Evolutionary conservation across 2,329 filamentous ascomycete species (phyloP).

Genomic region (Arachnomyces sp.): DNA sequence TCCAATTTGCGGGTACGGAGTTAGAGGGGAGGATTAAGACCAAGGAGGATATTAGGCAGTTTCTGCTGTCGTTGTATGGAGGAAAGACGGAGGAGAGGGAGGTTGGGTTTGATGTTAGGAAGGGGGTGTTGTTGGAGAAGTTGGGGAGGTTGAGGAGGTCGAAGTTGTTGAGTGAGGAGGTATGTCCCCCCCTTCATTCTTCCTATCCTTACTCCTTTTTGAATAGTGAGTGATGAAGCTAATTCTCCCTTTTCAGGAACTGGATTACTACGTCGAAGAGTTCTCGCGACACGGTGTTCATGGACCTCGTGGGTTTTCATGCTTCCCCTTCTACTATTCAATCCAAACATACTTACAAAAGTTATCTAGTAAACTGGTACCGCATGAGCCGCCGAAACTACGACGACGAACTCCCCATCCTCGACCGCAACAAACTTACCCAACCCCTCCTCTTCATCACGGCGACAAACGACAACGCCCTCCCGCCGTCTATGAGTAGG

Average conservation of each 20-base stretch:
- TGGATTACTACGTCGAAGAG: constrained; percentile 69
- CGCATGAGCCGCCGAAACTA: constrained; percentile 64
- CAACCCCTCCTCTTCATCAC: constrained; percentile 68
- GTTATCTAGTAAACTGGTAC: constrained; percentile 69
- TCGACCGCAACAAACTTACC: constrained; percentile 37
- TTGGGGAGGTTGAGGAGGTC: constrained; percentile 51
- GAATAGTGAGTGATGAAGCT: too few species aligned
- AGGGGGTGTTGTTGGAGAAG: constrained; percentile 59
- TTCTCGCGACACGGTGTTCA: constrained; percentile 66
- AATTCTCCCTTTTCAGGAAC: constrained; percentile 42
- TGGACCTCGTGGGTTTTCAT: constrained; percentile 53
- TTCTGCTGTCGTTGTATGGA: constrained; percentile 66
- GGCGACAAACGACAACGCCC: constrained; percentile 61
- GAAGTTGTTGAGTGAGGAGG: constrained; percentile 55
- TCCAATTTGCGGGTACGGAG: constrained; percentile 65
- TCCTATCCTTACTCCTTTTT: too few species aligned
- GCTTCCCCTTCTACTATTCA: neutral
- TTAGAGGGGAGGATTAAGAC: constrained; percentile 54
- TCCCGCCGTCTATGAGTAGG: constrained; percentile 63
- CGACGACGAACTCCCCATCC: constrained; percentile 57
- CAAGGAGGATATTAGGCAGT: constrained; percentile 57
- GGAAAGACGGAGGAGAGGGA: constrained; percentile 52
- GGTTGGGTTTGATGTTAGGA: constrained; percentile 49
- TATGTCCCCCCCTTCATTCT: constrained; percentile 22
- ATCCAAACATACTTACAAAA: neutral